Evolutionary conservation across 2,329 filamentous ascomycete species (phyloP), one percentile per base, ranked within the genome.

Genomic region (Graphilbum sp.): DNA sequence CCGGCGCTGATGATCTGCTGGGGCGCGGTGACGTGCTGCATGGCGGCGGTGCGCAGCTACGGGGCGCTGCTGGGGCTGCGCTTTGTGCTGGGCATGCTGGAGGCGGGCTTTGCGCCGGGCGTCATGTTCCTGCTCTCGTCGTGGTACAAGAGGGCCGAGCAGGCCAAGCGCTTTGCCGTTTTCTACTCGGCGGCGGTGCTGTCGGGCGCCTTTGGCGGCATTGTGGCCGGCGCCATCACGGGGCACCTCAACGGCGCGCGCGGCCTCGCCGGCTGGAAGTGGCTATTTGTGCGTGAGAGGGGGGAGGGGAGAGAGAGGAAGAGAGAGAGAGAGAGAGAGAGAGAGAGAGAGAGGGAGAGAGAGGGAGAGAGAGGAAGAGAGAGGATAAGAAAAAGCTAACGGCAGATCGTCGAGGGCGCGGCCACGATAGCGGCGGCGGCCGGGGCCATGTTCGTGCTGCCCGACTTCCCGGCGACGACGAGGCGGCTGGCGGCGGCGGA

Each of bases 231-330:
- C 23, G 41, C 12, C 30, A 41, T 43, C n/a, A n/a, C n/a, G n/a
- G n/a, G n/a, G n/a, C n/a, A n/a, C n/a, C n/a, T n/a, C n/a, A n/a
- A n/a, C n/a, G n/a, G n/a, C n/a, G n/a, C n/a, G n/a, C n/a, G n/a
- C n/a, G 63, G 63, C 0, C 55, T 72, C 32, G 57, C 55, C 20
- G 65, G 58, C 27, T 80, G 75, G 75, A 61, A 72, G 43, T 80
- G 75, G 59, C 64, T 79, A 4, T 80, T 80, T 51, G 66, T 79
- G 34, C 38, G 46, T 18, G 44, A 47, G 24, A 44, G 46, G 25
- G 41, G 23, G 32, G 41, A 12, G 44, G 38, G 38, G 37, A 35
- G 31, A 27, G 38, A 11, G 29, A 44, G 23, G 54, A 54, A 2
- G 54, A 58, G 37, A 56, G 53, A 57, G 44, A 54, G 52, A 3